Base-by-base conservation (phyloP, 805 yeast genomes). In the Kuraishia molischiana region DNA sequence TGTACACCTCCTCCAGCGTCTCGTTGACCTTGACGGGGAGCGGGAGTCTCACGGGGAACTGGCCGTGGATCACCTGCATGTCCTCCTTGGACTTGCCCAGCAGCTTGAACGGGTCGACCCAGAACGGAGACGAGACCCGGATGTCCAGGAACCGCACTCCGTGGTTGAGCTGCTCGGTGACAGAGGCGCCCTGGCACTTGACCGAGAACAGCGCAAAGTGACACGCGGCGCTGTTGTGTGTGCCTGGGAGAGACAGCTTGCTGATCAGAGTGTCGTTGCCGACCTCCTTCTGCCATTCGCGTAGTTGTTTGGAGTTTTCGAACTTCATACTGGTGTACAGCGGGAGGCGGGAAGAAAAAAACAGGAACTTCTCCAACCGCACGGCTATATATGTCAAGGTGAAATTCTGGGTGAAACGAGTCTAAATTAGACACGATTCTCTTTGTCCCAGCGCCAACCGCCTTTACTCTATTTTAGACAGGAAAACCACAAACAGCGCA, bases 191-290 rank as follows among this genome's bases (percentile, higher is more conserved):
- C 54, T 83, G 92, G 54, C 92, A 83, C 52, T 77, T 80, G 22
- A 83, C 89, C 0, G 85, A 74, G 31, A 14, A 14, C 14, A 28
- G 17, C 5, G 31, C 6, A 11, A 28, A 14, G 52, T 79, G 78
- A 47, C 72, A 75, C 4, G 90, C 90, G 11, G 82, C 85, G 31
- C 85, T 69, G 53, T 83, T 82, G 60, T 83, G 92, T n/a, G 90
- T 82, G n/a, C 92, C 92, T 8, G 90, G 87, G 37, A 83, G 63
- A 0, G 89, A 64, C 37, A 83, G 63, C 40, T 67, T 59, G 3
- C 80, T 64, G 26, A 83, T 43, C 30, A 50, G 50, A 17, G 69
- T 60, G 53, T 74, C 62, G 50, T 79, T 84, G 38, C 61, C 56
- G 41, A 80, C 50, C 9, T 67, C 64, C 24, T 58, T 52, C 62